Conservation (phyloP, 768 basidiomycete genomes). For the Hemileccinum rubropunctum region DNA sequence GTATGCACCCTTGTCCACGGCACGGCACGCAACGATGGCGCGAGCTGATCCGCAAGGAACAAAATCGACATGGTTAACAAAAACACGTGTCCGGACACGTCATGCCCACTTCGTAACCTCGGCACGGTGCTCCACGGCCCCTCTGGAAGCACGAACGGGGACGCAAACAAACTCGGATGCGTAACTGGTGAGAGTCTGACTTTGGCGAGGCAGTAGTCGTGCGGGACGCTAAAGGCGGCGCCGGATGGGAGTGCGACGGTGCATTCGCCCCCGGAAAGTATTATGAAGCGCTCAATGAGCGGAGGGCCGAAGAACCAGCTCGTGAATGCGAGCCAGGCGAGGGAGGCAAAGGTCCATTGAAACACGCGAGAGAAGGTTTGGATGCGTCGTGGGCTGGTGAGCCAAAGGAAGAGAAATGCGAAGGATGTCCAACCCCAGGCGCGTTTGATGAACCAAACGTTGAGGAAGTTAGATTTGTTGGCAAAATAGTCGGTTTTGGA, state of each 20-base stretch:
- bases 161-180: conserved; percentile 62
- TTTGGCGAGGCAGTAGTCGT: conserved; percentile 53
- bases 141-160: conserved; percentile 36
- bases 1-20: conserved; percentile 45
- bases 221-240: conserved; percentile 50
- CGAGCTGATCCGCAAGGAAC: conserved; percentile 76
- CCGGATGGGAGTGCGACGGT: conserved; percentile 61
- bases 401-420: conserved; percentile 57
- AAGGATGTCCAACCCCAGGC: conserved; percentile 90
- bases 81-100: conserved; percentile 93
- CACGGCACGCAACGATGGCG: conserved; percentile 44
- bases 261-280: conserved; percentile 74
- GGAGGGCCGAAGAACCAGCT: conserved; percentile 88
- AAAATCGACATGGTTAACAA: conserved; percentile 76
- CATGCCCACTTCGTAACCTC: conserved; percentile 77
- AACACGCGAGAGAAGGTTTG: conserved; percentile 42
- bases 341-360: conserved; percentile 59
- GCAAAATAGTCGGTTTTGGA: conserved; percentile 70
- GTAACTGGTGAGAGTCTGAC: conserved; percentile 52
- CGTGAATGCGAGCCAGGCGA: conserved; percentile 72
- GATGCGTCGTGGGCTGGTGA: conserved; percentile 49
- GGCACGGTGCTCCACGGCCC: conserved; percentile 50
- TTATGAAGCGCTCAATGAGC: conserved; percentile 62
- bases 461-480: conserved; percentile 75
- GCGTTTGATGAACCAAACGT: conserved; percentile 84